A percentile compares a stretch with the other conserved stretches of the same genome.
phyloP scores from a whole-genome alignment of 306 rosid species.

The Sindora glabra region DNA sequence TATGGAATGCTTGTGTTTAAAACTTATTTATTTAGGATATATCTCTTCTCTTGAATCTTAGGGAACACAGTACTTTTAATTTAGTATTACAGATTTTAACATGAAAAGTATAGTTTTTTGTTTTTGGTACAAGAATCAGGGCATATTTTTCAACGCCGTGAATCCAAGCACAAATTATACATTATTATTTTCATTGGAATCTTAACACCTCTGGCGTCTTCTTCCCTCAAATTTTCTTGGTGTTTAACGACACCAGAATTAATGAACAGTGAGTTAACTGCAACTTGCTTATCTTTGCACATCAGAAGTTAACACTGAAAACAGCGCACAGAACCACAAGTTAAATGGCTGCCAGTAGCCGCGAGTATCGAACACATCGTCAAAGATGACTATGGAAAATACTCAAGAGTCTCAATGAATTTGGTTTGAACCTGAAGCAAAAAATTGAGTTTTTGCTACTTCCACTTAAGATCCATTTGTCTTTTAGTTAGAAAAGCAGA shows the following conservation, averaged over 20 bases:
- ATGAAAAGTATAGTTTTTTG: neutral
- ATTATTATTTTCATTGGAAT: neutral
- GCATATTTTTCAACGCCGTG: neutral
- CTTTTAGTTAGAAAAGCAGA: constrained; percentile 21
- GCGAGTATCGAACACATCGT: neutral
- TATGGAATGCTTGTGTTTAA: too few species aligned
- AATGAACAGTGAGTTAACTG: neutral
- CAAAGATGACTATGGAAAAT: neutral
- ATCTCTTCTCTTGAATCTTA: too few species aligned
- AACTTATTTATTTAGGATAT: too few species aligned
- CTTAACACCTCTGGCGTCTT: neutral
- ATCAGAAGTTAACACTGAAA: neutral
- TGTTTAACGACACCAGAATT: neutral
- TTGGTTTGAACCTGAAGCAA: constrained; percentile 8
- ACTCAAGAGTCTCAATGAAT: neutral
- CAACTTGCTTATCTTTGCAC: neutral
- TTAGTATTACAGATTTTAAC: neutral
- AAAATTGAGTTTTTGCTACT: constrained; percentile 21
- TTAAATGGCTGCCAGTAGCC: constrained; percentile 16
- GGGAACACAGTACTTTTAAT: too few species aligned
- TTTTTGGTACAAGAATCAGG: neutral
- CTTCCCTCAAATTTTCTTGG: too few species aligned
- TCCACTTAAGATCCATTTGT: constrained; percentile 26
- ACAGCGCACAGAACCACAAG: neutral
- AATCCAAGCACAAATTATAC: too few species aligned